Percentiles rank a stretch among this genome's conserved stretches.
Conservation (phyloP, 1,284 basidiomycete species). For the Laetiporus sulphureus region DNA sequence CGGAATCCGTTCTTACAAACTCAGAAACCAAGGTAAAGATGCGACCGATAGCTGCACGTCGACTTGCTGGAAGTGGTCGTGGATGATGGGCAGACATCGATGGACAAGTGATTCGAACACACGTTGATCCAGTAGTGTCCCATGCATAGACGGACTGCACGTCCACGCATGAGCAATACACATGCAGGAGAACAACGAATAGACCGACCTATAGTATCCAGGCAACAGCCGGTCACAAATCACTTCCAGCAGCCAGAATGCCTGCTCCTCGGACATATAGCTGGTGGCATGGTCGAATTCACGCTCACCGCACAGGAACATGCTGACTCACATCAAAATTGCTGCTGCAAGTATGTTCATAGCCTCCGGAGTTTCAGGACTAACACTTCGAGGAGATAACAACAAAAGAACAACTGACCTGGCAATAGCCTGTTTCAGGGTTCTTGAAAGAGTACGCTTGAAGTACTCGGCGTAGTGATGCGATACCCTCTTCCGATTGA, state of each 20-base stretch:
- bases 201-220: slow-evolving; percentile 87
- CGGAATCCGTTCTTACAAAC: slow-evolving; percentile 51
- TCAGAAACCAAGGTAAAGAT: slow-evolving; percentile 97
- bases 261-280: slow-evolving; percentile 99
- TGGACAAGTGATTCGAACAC: slow-evolving; percentile 98
- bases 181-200: slow-evolving; percentile 1
- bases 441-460: slow-evolving; percentile 98
- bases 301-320: slow-evolving; percentile 4
- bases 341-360: slow-evolving; percentile 94
- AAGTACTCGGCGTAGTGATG: slow-evolving; percentile 81
- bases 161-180: background rate
- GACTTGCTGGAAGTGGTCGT: slow-evolving; percentile 87
- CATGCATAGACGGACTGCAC: slow-evolving; percentile 92
- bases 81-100: slow-evolving; percentile 84
- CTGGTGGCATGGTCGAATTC: slow-evolving; percentile 31
- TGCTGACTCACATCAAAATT: slow-evolving; percentile 68
- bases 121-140: slow-evolving; percentile 94
- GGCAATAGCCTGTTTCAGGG: slow-evolving; percentile 87
- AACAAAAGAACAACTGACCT: slow-evolving; percentile 34
- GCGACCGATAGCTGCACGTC: slow-evolving; percentile 98
- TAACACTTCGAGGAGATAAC: slow-evolving; percentile 1
- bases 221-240: slow-evolving; percentile 93
- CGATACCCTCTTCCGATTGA: slow-evolving; percentile 83
- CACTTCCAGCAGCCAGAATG: slow-evolving; percentile 96
- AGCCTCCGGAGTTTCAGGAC: slow-evolving; percentile 41